These are phyloP conservation scores for Chalciporus piperatus DNA, from an alignment of 768 basidiomycete species.

Conservation along the genomic window DNA sequence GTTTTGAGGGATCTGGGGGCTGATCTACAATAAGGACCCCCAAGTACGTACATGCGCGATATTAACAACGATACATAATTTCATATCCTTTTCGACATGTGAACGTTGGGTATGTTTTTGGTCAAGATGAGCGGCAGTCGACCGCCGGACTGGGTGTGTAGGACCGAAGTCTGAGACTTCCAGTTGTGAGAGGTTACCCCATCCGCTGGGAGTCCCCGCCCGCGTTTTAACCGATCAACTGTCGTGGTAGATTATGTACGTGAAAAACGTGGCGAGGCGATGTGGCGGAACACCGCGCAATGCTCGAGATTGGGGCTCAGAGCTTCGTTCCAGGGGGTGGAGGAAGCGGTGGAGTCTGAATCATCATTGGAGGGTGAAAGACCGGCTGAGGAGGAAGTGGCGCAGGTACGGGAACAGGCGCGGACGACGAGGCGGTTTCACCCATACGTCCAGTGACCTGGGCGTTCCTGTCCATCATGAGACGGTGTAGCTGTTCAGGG, in stretches of 20 bases:
- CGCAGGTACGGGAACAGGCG: conserved; percentile 22
- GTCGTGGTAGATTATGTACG: conserved; percentile 21
- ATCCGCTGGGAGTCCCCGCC: background rate
- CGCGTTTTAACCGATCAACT: background rate
- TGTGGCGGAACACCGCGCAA: background rate
- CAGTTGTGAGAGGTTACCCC: background rate
- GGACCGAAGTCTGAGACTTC: too few species aligned
- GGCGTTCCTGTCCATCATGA: conserved; percentile 76
- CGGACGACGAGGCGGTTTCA: conserved; percentile 17
- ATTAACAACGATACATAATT: background rate
- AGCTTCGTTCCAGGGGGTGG: conserved; percentile 32
- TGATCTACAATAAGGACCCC: background rate
- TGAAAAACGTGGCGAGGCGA: conserved; percentile 8
- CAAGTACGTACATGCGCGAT: background rate
- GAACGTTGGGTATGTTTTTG: background rate
- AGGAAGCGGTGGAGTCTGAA: conserved; percentile 29
- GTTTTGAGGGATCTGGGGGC: too few species aligned
- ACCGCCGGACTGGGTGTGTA: too few species aligned
- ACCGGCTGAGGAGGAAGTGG: conserved; percentile 22
- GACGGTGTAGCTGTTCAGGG: conserved; percentile 50
- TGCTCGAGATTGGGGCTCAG: conserved; percentile 9
- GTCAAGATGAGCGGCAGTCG: background rate
- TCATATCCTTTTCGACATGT: background rate
- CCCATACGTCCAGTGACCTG: conserved; percentile 47
- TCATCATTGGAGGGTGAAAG: conserved; percentile 31